Percentiles rank a stretch among this genome's conserved stretches.
phyloP scores from a whole-genome alignment of 2,329 filamentous ascomycete species.

The Lithohypha guttulata region DNA sequence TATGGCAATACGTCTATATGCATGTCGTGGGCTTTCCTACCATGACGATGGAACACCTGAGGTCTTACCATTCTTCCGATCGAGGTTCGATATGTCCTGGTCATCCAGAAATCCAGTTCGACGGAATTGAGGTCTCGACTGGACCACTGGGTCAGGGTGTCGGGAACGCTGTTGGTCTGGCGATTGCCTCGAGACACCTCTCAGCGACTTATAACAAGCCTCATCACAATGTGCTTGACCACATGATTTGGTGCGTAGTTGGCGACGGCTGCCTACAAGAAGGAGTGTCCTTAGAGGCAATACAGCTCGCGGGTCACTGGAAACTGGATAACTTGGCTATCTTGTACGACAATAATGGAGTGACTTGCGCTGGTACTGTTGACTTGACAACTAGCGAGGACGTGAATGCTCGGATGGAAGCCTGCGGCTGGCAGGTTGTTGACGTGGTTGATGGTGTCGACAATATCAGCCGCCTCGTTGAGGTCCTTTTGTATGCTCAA shows the following conservation, averaged over 20 bases:
- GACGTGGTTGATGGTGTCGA: conserved; percentile 44
- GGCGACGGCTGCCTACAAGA: conserved; percentile 51
- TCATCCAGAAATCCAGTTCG: conserved; percentile 41
- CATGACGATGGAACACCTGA: conserved; percentile 49
- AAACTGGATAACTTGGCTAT: conserved; percentile 46
- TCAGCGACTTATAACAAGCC: conserved; percentile 43
- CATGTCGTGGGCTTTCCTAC: conserved; percentile 44
- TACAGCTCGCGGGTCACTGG: conserved; percentile 46
- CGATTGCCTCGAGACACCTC: conserved; percentile 46
- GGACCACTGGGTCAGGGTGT: conserved; percentile 48
- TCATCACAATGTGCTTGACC: conserved; percentile 36
- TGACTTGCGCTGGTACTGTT: conserved; percentile 49
- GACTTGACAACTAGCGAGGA: conserved; percentile 47
- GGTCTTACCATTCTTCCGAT: conserved; percentile 42
- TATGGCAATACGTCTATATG: conserved; percentile 45
- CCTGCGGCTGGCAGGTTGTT: conserved; percentile 46
- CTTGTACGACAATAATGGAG: conserved; percentile 52
- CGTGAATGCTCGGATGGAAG: conserved; percentile 47
- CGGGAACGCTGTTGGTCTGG: conserved; percentile 48
- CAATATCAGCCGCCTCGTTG: conserved; percentile 39
- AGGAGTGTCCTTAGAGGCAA: conserved; percentile 47
- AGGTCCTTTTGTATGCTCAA: conserved; percentile 38
- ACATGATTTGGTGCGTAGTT: conserved; percentile 45
- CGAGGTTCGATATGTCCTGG: conserved; percentile 43
- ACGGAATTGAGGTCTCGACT: conserved; percentile 48